A percentile compares a stretch with the other conserved stretches of the same genome.
Evolutionary conservation across 306 rosid genomes (phyloP).

Genomic region (Cicer cuneatum): DNA sequence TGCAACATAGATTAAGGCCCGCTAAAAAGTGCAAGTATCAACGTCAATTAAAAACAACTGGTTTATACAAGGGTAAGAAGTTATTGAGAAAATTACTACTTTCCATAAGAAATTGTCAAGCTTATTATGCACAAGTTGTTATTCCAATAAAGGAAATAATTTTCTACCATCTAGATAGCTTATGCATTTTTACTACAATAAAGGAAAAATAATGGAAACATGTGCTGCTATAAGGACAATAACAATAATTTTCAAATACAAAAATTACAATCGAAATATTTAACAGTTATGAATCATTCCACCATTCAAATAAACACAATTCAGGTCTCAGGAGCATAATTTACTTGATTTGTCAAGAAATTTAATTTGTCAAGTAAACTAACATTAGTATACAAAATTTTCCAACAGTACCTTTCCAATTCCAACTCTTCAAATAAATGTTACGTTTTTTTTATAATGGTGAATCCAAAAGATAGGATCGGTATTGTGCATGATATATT

Average conservation of each 20-base stretch:
- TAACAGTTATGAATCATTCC: background rate
- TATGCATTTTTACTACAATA: background rate
- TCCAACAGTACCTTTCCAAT: background rate
- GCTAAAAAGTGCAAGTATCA: conserved; percentile 16
- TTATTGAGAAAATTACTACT: conserved; percentile 8
- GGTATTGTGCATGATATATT: conserved; percentile 6
- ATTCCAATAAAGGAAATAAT: conserved; percentile 17
- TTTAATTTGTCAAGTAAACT: background rate
- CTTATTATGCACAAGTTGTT: background rate
- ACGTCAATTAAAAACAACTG: background rate
- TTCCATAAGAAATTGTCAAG: conserved; percentile 13
- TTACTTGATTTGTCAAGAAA: conserved; percentile 20
- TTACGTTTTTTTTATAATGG: background rate
- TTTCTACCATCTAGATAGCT: conserved; percentile 10
- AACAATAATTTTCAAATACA: conserved; percentile 12
- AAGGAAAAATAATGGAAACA: conserved; percentile 5
- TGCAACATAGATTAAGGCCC: conserved; percentile 33
- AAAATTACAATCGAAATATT: background rate
- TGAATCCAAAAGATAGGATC: conserved; percentile 19
- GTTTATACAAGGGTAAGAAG: conserved; percentile 12
- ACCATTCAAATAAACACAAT: conserved; percentile 10
- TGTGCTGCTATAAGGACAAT: background rate
- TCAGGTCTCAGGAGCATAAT: conserved; percentile 11
- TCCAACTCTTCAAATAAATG: conserved; percentile 22
- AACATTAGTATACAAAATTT: conserved; percentile 8